A percentile compares a stretch with the other conserved stretches of the same genome.
Evolutionary conservation across 2,329 filamentous ascomycete species (phyloP).

Genomic region (Pseudocercospora vitis): DNA sequence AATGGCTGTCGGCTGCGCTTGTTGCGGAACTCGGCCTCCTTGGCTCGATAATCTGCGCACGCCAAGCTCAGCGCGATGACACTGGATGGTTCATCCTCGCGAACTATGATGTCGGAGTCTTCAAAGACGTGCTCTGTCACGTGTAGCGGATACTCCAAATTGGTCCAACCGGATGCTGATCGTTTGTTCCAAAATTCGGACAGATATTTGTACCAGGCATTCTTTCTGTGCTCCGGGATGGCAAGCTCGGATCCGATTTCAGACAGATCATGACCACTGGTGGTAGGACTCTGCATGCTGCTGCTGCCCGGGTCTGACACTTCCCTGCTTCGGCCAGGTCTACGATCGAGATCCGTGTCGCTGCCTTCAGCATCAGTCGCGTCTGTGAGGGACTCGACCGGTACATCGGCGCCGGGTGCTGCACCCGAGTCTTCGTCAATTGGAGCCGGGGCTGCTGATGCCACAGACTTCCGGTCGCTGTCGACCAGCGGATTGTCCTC

Average conservation of each 20-base stretch:
- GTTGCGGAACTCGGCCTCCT: conserved; percentile 66
- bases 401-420: conserved; percentile 9
- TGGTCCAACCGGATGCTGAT: conserved; percentile 90
- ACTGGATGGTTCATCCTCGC: conserved; percentile 95
- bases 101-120: conserved; percentile 93
- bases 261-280: conserved; percentile 50
- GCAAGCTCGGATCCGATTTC: conserved; percentile 65
- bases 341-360: conserved; percentile 70
- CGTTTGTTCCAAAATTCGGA: conserved; percentile 98
- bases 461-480: conserved; percentile 14
- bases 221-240: conserved; percentile 88
- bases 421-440: conserved; percentile 10
- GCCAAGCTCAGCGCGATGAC: conserved; percentile 90
- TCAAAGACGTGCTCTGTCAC: conserved; percentile 91
- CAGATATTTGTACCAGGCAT: conserved; percentile 89
- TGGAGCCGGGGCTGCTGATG: not conserved
- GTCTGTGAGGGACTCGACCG: conserved; percentile 28
- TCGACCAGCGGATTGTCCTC: conserved; percentile 20
- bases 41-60: conserved; percentile 81
- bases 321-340: conserved; percentile 66
- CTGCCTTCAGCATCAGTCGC: conserved; percentile 55
- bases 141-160: conserved; percentile 83
- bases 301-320: conserved; percentile 35
- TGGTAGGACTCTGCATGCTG: conserved; percentile 54
- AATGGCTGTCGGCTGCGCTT: conserved; percentile 29